Base-by-base conservation (phyloP, 176 grass and related monocot genomes). In the Cenchrus fungigraminus region DNA sequence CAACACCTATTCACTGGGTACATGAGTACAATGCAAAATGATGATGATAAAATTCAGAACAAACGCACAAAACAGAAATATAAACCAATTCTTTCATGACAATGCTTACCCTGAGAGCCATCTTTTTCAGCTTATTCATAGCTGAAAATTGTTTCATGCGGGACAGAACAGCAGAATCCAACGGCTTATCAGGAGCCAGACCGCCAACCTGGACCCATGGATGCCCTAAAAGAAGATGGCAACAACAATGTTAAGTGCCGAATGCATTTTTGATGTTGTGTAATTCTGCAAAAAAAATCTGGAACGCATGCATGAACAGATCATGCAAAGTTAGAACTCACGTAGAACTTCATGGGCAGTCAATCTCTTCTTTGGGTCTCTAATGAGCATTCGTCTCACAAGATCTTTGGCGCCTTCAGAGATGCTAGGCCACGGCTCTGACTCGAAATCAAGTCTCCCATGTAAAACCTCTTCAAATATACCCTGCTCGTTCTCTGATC, bases 391-490 rank as follows among this genome's bases (percentile, higher is more conserved):
- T 75, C 91, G 89, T 80, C 95, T 97, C 17, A 95, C 91, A 55
- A 97, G 91, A 86, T 95, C 95, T 74, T 97, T 95, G 50, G 95
- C 95, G 57, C 89, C 86, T 79, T 97, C 95, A 40, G 95, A 95
- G 44, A 97, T 93, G 70, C 89, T 93, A 65, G 95, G 95, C 95
- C 95, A 97, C 49, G 95, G 95, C 45, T 97, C 95, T 28, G 95
- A 91, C 32, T 92, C 49, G 1, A 97, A 95, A 76, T 97, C 95
- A 37, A 95, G 95, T 22, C 76, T 87, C 17, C 95, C 95, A 43
- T 97, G 92, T 49, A 97, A 82, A 82, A 97, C 92, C 83, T 97
- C 91, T 57, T 97, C 95, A 79, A 97, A 97, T 91, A 97, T 97
- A 2, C 91, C 95, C 83, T 97, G 95, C 91, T 97, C 95, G 12